Evolutionary conservation across 495 filamentous ascomycete species (phyloP).

Genomic region (Tuber brumale): DNA sequence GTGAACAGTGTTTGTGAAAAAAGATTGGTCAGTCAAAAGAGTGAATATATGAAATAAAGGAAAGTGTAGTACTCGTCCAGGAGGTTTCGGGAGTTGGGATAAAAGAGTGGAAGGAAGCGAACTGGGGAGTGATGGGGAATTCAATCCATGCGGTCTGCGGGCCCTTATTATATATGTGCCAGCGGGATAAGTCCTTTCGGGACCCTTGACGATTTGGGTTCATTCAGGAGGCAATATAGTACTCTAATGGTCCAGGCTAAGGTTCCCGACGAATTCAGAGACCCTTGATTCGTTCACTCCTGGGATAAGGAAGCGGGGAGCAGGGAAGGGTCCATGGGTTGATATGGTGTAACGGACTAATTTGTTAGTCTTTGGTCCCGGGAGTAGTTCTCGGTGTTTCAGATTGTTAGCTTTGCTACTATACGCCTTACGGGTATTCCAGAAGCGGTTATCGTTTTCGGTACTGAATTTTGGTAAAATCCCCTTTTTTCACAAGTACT

Average conservation of each 20-base stretch:
- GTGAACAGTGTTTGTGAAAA: neutral
- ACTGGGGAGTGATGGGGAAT: neutral
- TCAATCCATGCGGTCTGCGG: neutral
- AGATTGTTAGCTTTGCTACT: neutral
- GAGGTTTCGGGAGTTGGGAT: neutral
- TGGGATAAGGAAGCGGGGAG: neutral
- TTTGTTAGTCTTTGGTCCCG: neutral
- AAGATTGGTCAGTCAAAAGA: neutral
- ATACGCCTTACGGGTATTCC: neutral
- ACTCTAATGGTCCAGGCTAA: neutral
- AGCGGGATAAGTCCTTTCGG: neutral
- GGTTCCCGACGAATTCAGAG: neutral
- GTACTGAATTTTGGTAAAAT: too few relatives aligned
- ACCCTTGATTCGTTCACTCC: neutral
- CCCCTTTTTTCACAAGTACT: too few relatives aligned
- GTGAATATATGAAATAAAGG: neutral
- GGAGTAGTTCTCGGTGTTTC: neutral
- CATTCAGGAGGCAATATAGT: neutral
- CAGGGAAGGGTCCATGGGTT: neutral
- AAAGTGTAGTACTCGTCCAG: neutral
- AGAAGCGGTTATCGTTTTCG: too few relatives aligned
- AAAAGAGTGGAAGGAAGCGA: conserved; percentile 9
- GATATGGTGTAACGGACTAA: neutral
- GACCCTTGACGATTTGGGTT: neutral
- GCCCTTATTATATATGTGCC: neutral